Conservation (phyloP, 1,284 basidiomycete genomes). For the Rhodotorula glutinis region DNA sequence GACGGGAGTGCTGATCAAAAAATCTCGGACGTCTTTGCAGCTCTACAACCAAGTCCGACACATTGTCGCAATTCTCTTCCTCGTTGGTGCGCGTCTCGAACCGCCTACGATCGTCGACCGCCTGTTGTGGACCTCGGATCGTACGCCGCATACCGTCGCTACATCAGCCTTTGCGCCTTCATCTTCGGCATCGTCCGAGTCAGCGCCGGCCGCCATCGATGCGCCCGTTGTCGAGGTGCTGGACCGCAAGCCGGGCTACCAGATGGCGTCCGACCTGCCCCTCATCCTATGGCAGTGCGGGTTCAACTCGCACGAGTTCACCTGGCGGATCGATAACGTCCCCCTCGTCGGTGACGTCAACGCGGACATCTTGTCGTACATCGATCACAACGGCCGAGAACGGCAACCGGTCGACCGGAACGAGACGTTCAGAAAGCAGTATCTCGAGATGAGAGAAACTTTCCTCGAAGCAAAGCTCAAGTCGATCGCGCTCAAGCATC, state of each 20-base stretch:
- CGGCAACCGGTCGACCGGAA: conserved; percentile 14
- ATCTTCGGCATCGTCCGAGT: not conserved
- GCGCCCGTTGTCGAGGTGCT: conserved; percentile 47
- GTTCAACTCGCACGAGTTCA: conserved; percentile 64
- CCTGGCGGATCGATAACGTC: conserved; percentile 68
- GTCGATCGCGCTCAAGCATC: conserved; percentile 35
- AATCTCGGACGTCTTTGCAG: too few relatives aligned
- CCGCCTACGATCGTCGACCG: conserved; percentile 65
- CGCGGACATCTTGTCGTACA: conserved; percentile 40
- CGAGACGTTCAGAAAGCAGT: conserved; percentile 30
- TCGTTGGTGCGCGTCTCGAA: conserved; percentile 81
- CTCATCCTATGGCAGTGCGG: conserved; percentile 89
- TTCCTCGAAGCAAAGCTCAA: conserved; percentile 35
- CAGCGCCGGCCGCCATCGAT: conserved; percentile 1
- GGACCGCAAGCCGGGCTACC: conserved; percentile 77
- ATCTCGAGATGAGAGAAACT: conserved; percentile 33
- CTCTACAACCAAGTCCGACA: conserved; percentile 97
- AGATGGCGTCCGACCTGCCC: conserved; percentile 87
- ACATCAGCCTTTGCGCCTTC: not conserved
- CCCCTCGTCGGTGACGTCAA: conserved; percentile 44
- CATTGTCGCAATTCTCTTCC: conserved; percentile 88
- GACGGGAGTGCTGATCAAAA: too few relatives aligned
- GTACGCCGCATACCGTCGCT: conserved; percentile 27
- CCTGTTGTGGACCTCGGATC: conserved; percentile 64
- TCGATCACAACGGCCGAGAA: conserved; percentile 51